phyloP scores from a whole-genome alignment of 805 yeast genomes.

The Hanseniaspora opuntiae region DNA sequence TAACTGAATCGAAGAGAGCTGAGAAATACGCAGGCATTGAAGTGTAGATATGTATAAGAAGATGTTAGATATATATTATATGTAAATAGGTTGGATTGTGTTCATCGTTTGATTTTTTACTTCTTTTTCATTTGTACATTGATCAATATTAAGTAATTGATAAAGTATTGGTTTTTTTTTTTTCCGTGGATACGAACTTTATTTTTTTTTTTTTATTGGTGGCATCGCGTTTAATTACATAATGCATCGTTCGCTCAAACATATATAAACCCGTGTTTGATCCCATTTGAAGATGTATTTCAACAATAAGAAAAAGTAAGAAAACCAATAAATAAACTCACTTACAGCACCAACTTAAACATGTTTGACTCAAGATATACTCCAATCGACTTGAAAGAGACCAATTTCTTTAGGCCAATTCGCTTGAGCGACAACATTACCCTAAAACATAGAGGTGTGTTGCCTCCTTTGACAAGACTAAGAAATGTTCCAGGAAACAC shows the following conservation, averaged over 20 bases:
- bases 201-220: too few relatives aligned
- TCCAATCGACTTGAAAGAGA: conserved; percentile 23
- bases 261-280: too few relatives aligned
- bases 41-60: not conserved
- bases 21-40: not conserved
- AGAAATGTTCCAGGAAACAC: conserved; percentile 25
- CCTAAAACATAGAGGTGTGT: conserved; percentile 28
- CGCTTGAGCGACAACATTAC: conserved; percentile 28
- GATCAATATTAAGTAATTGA: too few relatives aligned
- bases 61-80: not conserved
- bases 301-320: not conserved
- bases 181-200: too few relatives aligned
- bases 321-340: not conserved
- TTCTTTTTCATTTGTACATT: too few relatives aligned
- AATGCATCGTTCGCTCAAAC: too few relatives aligned
- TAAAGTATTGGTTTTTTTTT: too few relatives aligned
- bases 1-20: conserved; percentile 2
- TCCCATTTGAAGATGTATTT: too few relatives aligned
- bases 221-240: too few relatives aligned
- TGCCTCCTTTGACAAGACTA: conserved; percentile 35
- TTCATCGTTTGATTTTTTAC: too few relatives aligned
- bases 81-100: not conserved
- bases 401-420: conserved; percentile 32
- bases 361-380: not conserved
- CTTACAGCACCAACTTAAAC: not conserved